These are phyloP conservation scores for Rhododendron griersonianum DNA, from an alignment of 148 eudicot species.

Conservation along the genomic window DNA sequence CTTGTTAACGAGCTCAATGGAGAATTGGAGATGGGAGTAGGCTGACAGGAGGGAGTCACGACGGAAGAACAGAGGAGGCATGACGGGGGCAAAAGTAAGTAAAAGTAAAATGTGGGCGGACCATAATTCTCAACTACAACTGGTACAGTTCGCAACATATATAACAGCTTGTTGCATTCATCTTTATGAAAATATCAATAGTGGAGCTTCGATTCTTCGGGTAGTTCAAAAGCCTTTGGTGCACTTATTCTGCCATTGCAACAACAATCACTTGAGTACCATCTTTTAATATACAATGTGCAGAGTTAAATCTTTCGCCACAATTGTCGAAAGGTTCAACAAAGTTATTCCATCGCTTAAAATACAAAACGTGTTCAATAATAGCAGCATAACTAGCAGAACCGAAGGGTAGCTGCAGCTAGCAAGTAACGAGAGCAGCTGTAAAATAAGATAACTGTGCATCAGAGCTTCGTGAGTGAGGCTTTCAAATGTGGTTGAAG, in stretches of 20 bases:
- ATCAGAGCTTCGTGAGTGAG: slow-evolving; percentile 38
- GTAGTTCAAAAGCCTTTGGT: neutral
- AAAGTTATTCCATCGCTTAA: neutral
- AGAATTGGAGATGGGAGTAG: too few relatives aligned
- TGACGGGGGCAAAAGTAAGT: neutral
- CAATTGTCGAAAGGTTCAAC: neutral
- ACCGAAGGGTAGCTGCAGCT: neutral
- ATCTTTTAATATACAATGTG: neutral
- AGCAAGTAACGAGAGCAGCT: neutral
- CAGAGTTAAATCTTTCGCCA: neutral
- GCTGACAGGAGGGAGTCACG: too few relatives aligned
- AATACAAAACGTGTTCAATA: neutral
- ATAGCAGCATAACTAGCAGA: neutral
- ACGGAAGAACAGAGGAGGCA: too few relatives aligned
- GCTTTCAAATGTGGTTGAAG: slow-evolving; percentile 46
- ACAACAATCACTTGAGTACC: neutral
- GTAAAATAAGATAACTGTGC: neutral
- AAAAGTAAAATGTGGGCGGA: neutral
- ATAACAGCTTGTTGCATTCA: neutral
- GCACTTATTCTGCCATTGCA: neutral
- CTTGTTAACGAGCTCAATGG: too few relatives aligned
- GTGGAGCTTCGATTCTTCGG: neutral
- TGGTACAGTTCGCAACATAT: neutral
- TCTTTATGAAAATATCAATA: neutral
- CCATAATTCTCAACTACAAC: neutral